Evolutionary conservation across 2,329 filamentous ascomycete genomes (phyloP).

Genomic region (Pseudopithomyces chartarum): DNA sequence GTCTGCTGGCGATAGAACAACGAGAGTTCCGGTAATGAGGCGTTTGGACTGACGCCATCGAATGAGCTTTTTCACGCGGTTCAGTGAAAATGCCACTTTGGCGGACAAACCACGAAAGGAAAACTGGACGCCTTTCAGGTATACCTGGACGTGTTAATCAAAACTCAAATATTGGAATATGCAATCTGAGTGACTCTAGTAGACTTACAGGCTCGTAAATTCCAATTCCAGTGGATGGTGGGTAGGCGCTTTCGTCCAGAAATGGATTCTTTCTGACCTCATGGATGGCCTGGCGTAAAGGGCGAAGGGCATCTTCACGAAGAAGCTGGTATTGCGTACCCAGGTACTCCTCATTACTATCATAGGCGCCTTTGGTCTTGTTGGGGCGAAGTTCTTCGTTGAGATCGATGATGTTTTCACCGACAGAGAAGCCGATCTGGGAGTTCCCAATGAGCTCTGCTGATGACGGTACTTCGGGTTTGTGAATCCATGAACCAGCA

Average conservation of each 20-base stretch:
- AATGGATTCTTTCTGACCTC: slow-evolving; percentile 58
- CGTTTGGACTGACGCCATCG: slow-evolving; percentile 69
- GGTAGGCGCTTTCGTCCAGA: slow-evolving; percentile 61
- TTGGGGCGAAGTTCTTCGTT: slow-evolving; percentile 30
- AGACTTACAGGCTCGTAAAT: slow-evolving; percentile 42
- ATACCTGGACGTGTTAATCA: slow-evolving; percentile 57
- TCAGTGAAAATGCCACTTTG: slow-evolving; percentile 72
- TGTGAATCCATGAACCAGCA: slow-evolving; percentile 32
- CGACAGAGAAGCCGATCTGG: background rate
- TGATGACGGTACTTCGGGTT: slow-evolving; percentile 61
- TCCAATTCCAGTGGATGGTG: slow-evolving; percentile 36
- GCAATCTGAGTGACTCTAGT: background rate
- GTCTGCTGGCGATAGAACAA: slow-evolving; percentile 58
- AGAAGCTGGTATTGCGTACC: slow-evolving; percentile 75
- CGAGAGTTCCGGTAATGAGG: slow-evolving; percentile 59
- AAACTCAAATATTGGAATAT: background rate
- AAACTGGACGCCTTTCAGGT: slow-evolving; percentile 68
- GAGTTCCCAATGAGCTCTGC: slow-evolving; percentile 53
- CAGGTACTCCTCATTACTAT: slow-evolving; percentile 68
- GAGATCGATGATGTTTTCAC: slow-evolving; percentile 26
- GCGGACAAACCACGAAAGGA: slow-evolving; percentile 66
- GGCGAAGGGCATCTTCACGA: slow-evolving; percentile 73
- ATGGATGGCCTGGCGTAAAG: slow-evolving; percentile 69
- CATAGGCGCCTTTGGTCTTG: slow-evolving; percentile 58
- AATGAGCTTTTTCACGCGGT: slow-evolving; percentile 68